Base-by-base conservation (phyloP, 2,329 filamentous ascomycete species). In the Xylaria sp. region DNA sequence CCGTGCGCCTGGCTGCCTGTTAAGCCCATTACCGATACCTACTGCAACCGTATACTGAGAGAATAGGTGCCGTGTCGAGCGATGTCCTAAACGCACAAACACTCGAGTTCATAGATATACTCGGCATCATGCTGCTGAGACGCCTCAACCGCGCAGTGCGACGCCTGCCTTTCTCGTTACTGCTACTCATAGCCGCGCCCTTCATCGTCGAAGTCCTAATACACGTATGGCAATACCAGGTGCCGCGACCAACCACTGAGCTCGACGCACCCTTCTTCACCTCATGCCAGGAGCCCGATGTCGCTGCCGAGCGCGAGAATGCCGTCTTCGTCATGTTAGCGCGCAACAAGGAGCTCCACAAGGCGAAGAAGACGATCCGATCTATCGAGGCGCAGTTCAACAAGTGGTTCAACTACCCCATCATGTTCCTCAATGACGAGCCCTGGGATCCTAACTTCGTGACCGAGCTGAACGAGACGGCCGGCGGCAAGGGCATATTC, bases 341-440 rank as follows among this genome's bases (percentile, higher is more conserved):
- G 53, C 79, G 79, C 37, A 82, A 82, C 66, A 68, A 70, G 21
- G 80, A 82, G 67, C 74, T 78, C 9, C 66, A 73, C 25, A 72
- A 74, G 62, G 79, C 78, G 1, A 74, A 76, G 54, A 72, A 73
- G 54, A 77, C 78, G 2, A 69, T 81, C n/a, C 64, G 68, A 15
- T 78, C 74, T 29, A 73, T 81, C 49, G 78, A 81, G 68, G 66
- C 68, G 21, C 76, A 78, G 58, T 82, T 80, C 71, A 82, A 82
- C 72, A 72, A 73, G 55, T 80, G 78, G 75, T 81, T 78, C 70
- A 73, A 79, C 59, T 82, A 82, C 65, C 79, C 79, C 3, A 75
- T 79, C 60, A 68, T 82, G 31, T 81, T 82, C 63, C 72, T 82
- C 56, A 82, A 82, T 68, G 76, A 82, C 70, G 72, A 80, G 63